A percentile compares a stretch with the other conserved stretches of the same genome.
These are phyloP conservation scores for Trifolium repens DNA, from an alignment of 306 rosid genomes.

Conservation along the genomic window DNA sequence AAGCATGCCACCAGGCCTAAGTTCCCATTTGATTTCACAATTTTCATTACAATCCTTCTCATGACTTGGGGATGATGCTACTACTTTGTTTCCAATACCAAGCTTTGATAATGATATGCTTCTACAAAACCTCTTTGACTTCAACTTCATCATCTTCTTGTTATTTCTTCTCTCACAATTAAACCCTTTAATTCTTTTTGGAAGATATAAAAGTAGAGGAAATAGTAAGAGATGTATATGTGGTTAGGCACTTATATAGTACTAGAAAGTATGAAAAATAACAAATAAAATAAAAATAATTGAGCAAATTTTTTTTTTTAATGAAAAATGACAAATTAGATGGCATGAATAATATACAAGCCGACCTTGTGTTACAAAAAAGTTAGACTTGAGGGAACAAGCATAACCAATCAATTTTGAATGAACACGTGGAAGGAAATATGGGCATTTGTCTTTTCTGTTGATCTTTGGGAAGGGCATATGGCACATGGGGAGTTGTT, in stretches of 20 bases:
- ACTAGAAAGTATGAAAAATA: neutral
- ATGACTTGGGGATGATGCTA: conserved; percentile 36
- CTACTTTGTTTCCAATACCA: conserved; percentile 40
- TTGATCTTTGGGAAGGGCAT: conserved; percentile 50
- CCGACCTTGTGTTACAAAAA: conserved; percentile 48
- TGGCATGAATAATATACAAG: conserved; percentile 48
- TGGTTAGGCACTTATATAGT: conserved; percentile 56
- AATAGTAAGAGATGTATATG: conserved; percentile 22
- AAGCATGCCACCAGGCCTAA: conserved; percentile 97
- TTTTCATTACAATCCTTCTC: conserved; percentile 44
- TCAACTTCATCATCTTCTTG: conserved; percentile 72
- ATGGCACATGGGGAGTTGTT: conserved; percentile 80
- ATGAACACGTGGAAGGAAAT: conserved; percentile 46
- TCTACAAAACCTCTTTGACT: conserved; percentile 76
- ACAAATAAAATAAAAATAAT: neutral
- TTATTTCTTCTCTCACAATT: neutral
- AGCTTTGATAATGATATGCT: conserved; percentile 60
- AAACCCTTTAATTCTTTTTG: neutral
- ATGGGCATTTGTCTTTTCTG: conserved; percentile 45
- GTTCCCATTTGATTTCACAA: conserved; percentile 83
- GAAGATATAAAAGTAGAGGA: conserved; percentile 3
- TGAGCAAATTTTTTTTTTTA: too few species aligned
- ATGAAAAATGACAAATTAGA: conserved; percentile 25
- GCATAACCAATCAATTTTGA: conserved; percentile 35
- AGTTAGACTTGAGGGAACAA: conserved; percentile 30